phyloP scores from a whole-genome alignment of 805 yeast genomes.

The Maudiozyma turicensis region DNA sequence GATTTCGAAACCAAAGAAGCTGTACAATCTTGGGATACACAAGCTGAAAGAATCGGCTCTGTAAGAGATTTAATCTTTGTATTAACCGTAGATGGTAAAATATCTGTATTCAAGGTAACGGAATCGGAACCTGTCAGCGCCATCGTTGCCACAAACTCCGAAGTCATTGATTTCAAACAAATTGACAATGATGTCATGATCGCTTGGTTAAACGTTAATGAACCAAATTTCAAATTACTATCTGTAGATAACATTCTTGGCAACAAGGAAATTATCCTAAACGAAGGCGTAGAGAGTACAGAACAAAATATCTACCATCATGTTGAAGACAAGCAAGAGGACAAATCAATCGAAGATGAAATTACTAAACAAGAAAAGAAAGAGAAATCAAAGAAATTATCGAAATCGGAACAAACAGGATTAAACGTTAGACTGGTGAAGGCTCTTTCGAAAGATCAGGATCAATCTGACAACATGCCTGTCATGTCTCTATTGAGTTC shows the following conservation, averaged over 20 bases:
- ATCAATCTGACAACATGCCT: slow-evolving; percentile 15
- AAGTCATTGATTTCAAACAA: slow-evolving; percentile 19
- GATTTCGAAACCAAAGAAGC: slow-evolving; percentile 11
- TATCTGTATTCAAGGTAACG: slow-evolving; percentile 23
- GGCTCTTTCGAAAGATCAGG: slow-evolving; percentile 17
- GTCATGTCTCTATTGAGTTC: slow-evolving; percentile 20
- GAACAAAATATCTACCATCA: background rate
- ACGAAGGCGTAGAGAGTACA: slow-evolving; percentile 9
- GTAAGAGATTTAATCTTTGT: slow-evolving; percentile 14
- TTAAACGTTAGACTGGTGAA: slow-evolving; percentile 20
- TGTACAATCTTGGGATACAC: slow-evolving; percentile 16
- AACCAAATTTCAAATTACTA: slow-evolving; percentile 30
- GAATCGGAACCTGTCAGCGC: slow-evolving; percentile 29
- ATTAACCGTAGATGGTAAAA: slow-evolving; percentile 14
- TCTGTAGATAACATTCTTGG: slow-evolving; percentile 14
- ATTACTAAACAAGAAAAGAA: background rate
- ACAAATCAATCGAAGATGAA: slow-evolving; percentile 19
- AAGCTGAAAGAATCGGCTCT: slow-evolving; percentile 14
- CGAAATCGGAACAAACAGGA: slow-evolving; percentile 23
- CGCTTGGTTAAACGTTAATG: slow-evolving; percentile 33
- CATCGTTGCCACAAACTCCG: slow-evolving; percentile 20
- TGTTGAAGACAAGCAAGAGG: slow-evolving; percentile 11
- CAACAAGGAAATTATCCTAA: slow-evolving; percentile 21
- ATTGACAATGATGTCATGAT: slow-evolving; percentile 17
- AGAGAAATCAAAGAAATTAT: slow-evolving; percentile 9